phyloP scores from a whole-genome alignment of 2,329 filamentous ascomycete genomes.

The Elsinoe batatas region DNA sequence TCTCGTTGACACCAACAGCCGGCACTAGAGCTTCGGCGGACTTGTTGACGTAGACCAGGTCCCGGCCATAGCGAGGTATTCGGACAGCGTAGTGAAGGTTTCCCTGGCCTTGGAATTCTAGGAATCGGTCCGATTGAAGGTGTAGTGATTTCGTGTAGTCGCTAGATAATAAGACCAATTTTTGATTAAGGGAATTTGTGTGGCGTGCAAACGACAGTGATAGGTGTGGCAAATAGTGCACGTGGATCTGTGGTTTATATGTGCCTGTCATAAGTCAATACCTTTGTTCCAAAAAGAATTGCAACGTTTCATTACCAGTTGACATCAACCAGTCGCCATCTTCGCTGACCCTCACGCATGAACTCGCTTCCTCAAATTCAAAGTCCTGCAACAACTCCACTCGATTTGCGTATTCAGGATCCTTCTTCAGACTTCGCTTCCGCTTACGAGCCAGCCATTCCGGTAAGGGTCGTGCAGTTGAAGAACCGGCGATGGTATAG shows the following conservation, averaged over 20 bases:
- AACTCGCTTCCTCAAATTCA: slow-evolving; percentile 91
- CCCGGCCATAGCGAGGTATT: slow-evolving; percentile 84
- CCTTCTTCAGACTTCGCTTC: slow-evolving; percentile 85
- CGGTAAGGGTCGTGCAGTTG: slow-evolving; percentile 75
- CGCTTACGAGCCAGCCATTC: slow-evolving; percentile 89
- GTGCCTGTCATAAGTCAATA: slow-evolving; percentile 37
- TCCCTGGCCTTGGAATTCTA: slow-evolving; percentile 86
- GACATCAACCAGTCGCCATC: slow-evolving; percentile 98
- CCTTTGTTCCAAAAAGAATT: no score
- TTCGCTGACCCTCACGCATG: slow-evolving; percentile 79
- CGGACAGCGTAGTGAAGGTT: slow-evolving; percentile 84
- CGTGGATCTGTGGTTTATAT: slow-evolving; percentile 77
- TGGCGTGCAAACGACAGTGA: slow-evolving; percentile 90
- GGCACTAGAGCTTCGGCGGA: slow-evolving; percentile 81
- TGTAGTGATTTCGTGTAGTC: slow-evolving; percentile 95
- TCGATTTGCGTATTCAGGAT: slow-evolving; percentile 84
- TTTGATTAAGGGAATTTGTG: slow-evolving; percentile 83
- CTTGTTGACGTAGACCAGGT: slow-evolving; percentile 72
- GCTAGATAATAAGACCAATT: slow-evolving; percentile 75
- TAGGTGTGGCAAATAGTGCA: slow-evolving; percentile 87
- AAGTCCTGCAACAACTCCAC: slow-evolving; percentile 96
- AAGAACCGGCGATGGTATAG: slow-evolving; percentile 89
- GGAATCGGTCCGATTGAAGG: slow-evolving; percentile 77
- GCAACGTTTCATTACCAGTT: slow-evolving; percentile 50
- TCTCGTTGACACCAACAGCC: slow-evolving; percentile 73